Percentiles rank a stretch among this genome's conserved stretches.
These are phyloP conservation scores for Kuraishia borneana DNA, from an alignment of 805 yeast genomes.

Conservation along the genomic window DNA sequence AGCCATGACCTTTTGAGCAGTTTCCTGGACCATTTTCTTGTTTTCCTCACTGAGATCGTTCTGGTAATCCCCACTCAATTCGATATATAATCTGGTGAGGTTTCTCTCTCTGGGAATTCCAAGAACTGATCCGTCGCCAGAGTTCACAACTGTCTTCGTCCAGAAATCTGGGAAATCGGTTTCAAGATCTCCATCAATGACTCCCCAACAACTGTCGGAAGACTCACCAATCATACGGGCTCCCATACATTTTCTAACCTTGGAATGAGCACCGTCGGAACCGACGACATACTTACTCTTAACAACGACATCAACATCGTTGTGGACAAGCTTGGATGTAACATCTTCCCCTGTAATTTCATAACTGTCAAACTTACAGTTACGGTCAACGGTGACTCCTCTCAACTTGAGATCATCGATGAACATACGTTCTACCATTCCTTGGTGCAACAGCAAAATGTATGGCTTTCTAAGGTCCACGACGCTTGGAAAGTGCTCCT, in stretches of 20 bases:
- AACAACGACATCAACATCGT: constrained; percentile 6
- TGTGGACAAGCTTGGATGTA: neutral
- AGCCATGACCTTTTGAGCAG: constrained; percentile 11
- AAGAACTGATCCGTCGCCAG: constrained; percentile 19
- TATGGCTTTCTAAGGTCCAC: constrained; percentile 7
- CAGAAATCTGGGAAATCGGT: constrained; percentile 25
- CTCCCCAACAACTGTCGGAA: constrained; percentile 25
- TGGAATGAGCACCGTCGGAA: constrained; percentile 21
- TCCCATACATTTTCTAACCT: constrained; percentile 18
- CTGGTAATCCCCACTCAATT: constrained; percentile 9
- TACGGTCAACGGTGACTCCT: constrained; percentile 20
- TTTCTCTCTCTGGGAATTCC: constrained; percentile 23
- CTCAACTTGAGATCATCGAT: constrained; percentile 25
- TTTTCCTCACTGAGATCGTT: constrained; percentile 8
- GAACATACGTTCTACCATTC: constrained; percentile 11
- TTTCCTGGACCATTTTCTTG: constrained; percentile 10
- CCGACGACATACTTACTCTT: constrained; percentile 21
- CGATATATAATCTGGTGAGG: constrained; percentile 20
- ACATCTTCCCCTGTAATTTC: constrained; percentile 1
- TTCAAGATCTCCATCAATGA: constrained; percentile 20
- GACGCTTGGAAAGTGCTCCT: constrained; percentile 4
- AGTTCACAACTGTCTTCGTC: constrained; percentile 20
- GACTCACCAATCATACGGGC: constrained; percentile 21
- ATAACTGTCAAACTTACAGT: constrained; percentile 2
- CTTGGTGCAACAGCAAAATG: constrained; percentile 7